Evolutionary conservation across 2,329 filamentous ascomycete genomes (phyloP).

Genomic region (Rhytidhysteron rufulum): DNA sequence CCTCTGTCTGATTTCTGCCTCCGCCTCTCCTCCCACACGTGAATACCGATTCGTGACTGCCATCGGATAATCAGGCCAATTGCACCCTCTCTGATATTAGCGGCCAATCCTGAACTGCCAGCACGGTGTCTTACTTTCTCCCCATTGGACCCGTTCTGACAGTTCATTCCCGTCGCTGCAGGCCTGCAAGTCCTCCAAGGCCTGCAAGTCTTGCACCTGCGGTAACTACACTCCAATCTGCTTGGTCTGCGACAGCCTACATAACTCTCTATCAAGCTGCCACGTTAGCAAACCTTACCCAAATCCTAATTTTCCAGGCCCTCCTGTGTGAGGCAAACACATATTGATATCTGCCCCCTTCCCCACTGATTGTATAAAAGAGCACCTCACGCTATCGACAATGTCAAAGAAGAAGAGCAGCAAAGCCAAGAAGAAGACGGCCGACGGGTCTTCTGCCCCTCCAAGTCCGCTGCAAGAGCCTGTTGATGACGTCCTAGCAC

Average conservation of each 20-base stretch:
- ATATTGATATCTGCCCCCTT: conserved; percentile 11
- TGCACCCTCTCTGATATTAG: too few relatives aligned
- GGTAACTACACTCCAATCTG: conserved; percentile 33
- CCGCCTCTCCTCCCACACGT: neutral
- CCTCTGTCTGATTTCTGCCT: too few relatives aligned
- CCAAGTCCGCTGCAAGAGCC: conserved; percentile 19
- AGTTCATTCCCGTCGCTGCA: too few relatives aligned
- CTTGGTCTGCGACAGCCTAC: conserved; percentile 25
- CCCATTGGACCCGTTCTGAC: conserved; percentile 32
- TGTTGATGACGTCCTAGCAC: too few relatives aligned
- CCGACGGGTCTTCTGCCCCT: conserved; percentile 24
- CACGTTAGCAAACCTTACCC: conserved; percentile 32
- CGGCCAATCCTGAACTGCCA: conserved; percentile 27
- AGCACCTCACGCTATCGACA: conserved; percentile 14
- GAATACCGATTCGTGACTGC: neutral
- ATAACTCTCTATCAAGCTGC: conserved; percentile 30
- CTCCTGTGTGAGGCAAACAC: conserved; percentile 22
- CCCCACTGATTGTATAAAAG: conserved; percentile 19
- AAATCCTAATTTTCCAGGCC: conserved; percentile 15
- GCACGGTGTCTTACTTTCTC: conserved; percentile 24
- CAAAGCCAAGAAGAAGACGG: conserved; percentile 24
- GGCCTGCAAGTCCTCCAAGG: too few relatives aligned
- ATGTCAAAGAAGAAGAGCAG: conserved; percentile 30
- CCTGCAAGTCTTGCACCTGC: too few relatives aligned
- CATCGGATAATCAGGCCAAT: too few relatives aligned